phyloP scores from a whole-genome alignment of 179 eudicot species.

The Silene coronaria region DNA sequence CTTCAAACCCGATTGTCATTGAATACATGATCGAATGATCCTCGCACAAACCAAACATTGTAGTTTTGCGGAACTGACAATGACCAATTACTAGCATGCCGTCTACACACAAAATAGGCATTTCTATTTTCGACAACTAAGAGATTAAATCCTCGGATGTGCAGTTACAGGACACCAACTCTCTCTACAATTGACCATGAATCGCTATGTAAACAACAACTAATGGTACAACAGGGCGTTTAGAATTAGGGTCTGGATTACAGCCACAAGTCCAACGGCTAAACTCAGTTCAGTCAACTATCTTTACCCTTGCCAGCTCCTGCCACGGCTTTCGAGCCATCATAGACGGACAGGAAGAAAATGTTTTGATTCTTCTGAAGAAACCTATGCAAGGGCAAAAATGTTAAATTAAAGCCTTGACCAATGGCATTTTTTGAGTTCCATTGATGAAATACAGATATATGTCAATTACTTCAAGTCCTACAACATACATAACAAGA shows the following conservation, averaged over 20 bases:
- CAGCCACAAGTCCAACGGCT: neutral
- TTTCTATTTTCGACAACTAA: neutral
- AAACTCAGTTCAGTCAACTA: conserved; percentile 33
- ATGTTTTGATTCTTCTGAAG: conserved; percentile 70
- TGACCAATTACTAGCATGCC: no score
- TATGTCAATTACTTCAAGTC: neutral
- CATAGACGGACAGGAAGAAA: conserved; percentile 61
- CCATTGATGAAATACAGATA: neutral
- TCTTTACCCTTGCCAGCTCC: conserved; percentile 51
- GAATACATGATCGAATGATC: no score
- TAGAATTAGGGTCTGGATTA: neutral
- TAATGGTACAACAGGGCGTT: conserved; percentile 15
- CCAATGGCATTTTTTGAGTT: neutral
- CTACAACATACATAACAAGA: neutral
- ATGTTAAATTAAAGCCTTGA: neutral
- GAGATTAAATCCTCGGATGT: neutral
- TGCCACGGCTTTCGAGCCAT: conserved; percentile 40
- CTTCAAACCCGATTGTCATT: no score
- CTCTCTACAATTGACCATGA: neutral
- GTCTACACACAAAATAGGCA: no score
- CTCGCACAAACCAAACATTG: no score
- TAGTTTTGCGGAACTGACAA: no score
- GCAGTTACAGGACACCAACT: neutral
- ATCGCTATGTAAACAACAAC: conserved; percentile 7
- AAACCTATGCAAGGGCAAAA: conserved; percentile 40